Evolutionary conservation across 192 early-diverging fungal species (phyloP).

Genomic region (Backusella sp.): DNA sequence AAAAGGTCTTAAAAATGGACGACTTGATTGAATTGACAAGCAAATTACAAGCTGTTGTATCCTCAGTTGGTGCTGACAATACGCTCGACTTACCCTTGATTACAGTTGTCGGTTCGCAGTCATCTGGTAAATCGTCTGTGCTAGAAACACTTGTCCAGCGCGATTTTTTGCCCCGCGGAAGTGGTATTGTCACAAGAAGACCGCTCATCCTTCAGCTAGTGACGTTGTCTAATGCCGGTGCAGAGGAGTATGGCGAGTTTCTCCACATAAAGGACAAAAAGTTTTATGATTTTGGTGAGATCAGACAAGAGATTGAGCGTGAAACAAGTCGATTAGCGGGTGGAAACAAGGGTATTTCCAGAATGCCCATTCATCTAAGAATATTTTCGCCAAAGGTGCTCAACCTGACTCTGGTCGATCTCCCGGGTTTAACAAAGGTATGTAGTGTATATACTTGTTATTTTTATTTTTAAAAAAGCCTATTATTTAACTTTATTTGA

Average conservation of each 20-base stretch:
- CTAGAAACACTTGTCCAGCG: constrained; percentile 97
- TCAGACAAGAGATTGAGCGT: constrained; percentile 76
- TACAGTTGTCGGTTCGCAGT: constrained; percentile 86
- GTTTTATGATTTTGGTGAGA: constrained; percentile 75
- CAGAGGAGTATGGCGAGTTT: constrained; percentile 62
- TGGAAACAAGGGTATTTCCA: constrained; percentile 76
- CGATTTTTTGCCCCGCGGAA: constrained; percentile 95
- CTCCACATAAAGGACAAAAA: constrained; percentile 73
- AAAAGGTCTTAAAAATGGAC: constrained; percentile 4
- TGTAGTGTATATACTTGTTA: background rate
- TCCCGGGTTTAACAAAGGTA: constrained; percentile 83
- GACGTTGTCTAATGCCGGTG: constrained; percentile 27
- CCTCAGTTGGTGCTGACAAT: constrained; percentile 68
- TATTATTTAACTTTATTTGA: constrained; percentile 1
- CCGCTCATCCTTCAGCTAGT: constrained; percentile 82
- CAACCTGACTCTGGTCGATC: constrained; percentile 78
- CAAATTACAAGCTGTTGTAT: constrained; percentile 80
- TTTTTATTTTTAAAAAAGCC: background rate
- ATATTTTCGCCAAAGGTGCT: constrained; percentile 76
- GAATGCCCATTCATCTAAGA: constrained; percentile 75
- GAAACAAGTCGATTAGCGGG: constrained; percentile 80
- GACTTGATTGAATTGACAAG: constrained; percentile 82
- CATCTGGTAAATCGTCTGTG: constrained; percentile 95
- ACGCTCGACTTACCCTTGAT: constrained; percentile 82
- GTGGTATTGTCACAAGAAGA: constrained; percentile 81